phyloP scores from a whole-genome alignment of 202 grass and related monocot genomes.

The Schoenoplectus tabernaemontani region DNA sequence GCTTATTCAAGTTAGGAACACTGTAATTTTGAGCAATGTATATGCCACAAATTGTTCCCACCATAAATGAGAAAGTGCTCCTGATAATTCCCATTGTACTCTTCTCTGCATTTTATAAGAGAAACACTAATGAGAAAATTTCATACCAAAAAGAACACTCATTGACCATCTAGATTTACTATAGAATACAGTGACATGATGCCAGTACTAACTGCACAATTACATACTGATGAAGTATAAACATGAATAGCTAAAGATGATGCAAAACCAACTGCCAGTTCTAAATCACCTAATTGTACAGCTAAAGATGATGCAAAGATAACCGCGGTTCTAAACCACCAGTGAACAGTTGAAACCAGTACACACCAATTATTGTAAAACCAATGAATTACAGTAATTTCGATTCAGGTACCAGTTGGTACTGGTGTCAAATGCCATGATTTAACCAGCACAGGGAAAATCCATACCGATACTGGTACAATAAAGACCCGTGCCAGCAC shows the following conservation, averaged over 20 bases:
- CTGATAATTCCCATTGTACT: slow-evolving; percentile 50
- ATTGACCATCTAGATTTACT: not conserved
- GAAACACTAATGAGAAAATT: not conserved
- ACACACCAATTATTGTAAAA: not conserved
- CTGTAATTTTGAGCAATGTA: slow-evolving; percentile 89
- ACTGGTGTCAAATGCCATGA: not conserved
- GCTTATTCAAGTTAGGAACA: slow-evolving; percentile 58
- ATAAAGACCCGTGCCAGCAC: not conserved
- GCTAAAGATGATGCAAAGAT: no score
- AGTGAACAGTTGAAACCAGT: not conserved
- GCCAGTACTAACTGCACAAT: not conserved
- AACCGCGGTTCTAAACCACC: no score
- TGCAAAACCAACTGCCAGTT: not conserved
- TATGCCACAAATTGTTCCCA: slow-evolving; percentile 52
- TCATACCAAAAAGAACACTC: not conserved
- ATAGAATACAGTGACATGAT: not conserved
- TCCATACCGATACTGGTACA: not conserved
- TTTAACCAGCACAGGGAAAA: not conserved
- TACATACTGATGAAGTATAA: not conserved
- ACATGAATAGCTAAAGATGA: not conserved
- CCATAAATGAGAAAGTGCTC: slow-evolving; percentile 57
- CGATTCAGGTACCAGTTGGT: not conserved
- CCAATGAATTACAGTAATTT: not conserved
- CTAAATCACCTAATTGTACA: not conserved
- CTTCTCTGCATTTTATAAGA: slow-evolving; percentile 17